Percentiles rank a stretch among this genome's conserved stretches.
Evolutionary conservation across 2,329 filamentous ascomycete species (phyloP).

Genomic region (Colletotrichum eremochloae): DNA sequence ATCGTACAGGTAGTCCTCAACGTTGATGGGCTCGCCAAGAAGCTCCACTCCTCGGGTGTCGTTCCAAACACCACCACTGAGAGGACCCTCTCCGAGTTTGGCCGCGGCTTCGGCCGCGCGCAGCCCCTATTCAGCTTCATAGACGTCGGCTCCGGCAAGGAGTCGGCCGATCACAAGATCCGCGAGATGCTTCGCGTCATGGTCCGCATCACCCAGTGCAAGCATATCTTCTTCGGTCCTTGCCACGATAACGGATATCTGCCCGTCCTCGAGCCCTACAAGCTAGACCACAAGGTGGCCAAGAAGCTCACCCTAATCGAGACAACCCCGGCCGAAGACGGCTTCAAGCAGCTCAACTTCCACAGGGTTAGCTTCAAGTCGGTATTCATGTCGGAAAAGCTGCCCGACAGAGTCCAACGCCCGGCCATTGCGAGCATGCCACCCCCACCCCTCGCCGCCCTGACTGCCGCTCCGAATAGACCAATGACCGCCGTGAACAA

Average conservation of each 20-base stretch:
- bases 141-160: conserved; percentile 53
- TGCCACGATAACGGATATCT: conserved; percentile 54
- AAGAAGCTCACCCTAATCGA: conserved; percentile 51
- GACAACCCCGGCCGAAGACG: conserved; percentile 49
- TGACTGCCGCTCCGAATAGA: neutral
- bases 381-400: conserved; percentile 50
- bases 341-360: conserved; percentile 50
- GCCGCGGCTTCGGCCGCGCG: conserved; percentile 50
- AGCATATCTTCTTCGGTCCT: conserved; percentile 50
- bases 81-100: conserved; percentile 48
- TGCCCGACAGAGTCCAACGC: conserved; percentile 37
- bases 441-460: neutral
- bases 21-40: conserved; percentile 50
- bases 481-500: neutral
- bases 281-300: conserved; percentile 45
- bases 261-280: conserved; percentile 50
- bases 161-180: conserved; percentile 53
- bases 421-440: conserved; percentile 12
- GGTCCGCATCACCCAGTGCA: conserved; percentile 50
- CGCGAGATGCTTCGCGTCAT: conserved; percentile 52
- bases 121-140: conserved; percentile 53
- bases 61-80: conserved; percentile 44
- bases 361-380: conserved; percentile 46
- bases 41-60: conserved; percentile 47
- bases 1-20: conserved; percentile 52